These are phyloP conservation scores for Vitis hybrid DNA, from an alignment of 177 flowering plant genomes.

Conservation along the genomic window DNA sequence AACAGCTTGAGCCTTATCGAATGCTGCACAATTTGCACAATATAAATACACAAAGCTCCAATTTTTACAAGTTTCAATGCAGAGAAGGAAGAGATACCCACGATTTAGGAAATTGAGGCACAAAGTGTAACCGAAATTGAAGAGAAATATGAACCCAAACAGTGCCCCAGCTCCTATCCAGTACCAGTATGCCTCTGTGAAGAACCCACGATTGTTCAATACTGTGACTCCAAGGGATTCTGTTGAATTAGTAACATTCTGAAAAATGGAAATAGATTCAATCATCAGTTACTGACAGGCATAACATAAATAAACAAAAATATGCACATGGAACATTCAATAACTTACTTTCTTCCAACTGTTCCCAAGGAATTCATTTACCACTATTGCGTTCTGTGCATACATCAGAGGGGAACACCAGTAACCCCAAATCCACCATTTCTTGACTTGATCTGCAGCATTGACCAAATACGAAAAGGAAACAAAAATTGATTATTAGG, in stretches of 20 bases:
- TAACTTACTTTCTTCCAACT: conserved; percentile 18
- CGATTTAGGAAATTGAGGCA: conserved; percentile 26
- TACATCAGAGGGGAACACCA: conserved; percentile 31
- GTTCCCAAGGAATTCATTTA: conserved; percentile 24
- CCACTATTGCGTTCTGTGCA: conserved; percentile 20
- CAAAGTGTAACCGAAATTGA: conserved; percentile 15
- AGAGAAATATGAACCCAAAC: conserved; percentile 13
- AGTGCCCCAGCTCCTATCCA: conserved; percentile 26
- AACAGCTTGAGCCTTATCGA: conserved; percentile 8
- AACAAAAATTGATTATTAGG: neutral
- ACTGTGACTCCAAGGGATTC: conserved; percentile 16
- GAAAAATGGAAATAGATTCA: neutral
- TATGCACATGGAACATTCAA: neutral
- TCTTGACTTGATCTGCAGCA: conserved; percentile 16
- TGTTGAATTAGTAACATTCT: neutral
- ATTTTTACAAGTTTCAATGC: too few species aligned
- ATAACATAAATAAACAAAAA: too few species aligned
- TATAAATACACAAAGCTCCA: neutral
- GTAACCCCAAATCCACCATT: conserved; percentile 32
- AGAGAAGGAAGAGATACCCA: conserved; percentile 2
- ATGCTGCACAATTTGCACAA: conserved; percentile 11
- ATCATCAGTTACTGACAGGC: neutral
- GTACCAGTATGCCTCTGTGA: conserved; percentile 21
- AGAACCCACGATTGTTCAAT: conserved; percentile 13
- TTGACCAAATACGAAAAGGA: neutral